Evolutionary conservation across 2,329 filamentous ascomycete species (phyloP).

Genomic region (Aspergillus arachidicola): DNA sequence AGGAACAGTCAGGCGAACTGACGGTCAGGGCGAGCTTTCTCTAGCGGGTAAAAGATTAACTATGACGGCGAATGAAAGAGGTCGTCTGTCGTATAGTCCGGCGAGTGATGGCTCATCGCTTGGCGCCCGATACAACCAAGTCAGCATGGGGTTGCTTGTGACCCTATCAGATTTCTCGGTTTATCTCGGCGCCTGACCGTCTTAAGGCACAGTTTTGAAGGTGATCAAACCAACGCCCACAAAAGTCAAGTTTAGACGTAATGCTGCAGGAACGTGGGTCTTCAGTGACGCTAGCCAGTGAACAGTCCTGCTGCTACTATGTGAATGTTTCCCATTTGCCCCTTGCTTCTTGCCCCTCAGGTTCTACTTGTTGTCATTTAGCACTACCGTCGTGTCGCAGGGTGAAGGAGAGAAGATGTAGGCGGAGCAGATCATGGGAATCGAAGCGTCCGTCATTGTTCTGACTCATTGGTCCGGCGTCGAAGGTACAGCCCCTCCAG

Average conservation of each 20-base stretch:
- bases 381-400: not conserved
- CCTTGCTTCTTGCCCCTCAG: not conserved
- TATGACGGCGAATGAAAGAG: slow-evolving; percentile 6
- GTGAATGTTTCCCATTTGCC: not conserved
- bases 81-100: not conserved
- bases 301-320: not conserved
- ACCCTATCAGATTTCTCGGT: slow-evolving; percentile 17
- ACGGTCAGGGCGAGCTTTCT: slow-evolving; percentile 3
- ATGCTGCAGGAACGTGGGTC: slow-evolving; percentile 2
- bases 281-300: not conserved
- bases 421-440: not conserved
- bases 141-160: slow-evolving; percentile 22
- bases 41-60: not conserved
- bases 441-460: not conserved
- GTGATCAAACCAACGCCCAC: not conserved
- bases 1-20: slow-evolving; percentile 22
- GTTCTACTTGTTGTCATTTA: not conserved
- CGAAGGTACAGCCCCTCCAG: not conserved
- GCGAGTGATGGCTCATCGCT: slow-evolving; percentile 8
- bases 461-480: not conserved
- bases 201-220: not conserved
- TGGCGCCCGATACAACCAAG: slow-evolving; percentile 15
- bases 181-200: slow-evolving; percentile 3
- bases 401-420: not conserved
- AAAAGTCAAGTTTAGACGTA: not conserved